phyloP scores from a whole-genome alignment of 164 flowering plant genomes.

The Vitis amurensis region DNA sequence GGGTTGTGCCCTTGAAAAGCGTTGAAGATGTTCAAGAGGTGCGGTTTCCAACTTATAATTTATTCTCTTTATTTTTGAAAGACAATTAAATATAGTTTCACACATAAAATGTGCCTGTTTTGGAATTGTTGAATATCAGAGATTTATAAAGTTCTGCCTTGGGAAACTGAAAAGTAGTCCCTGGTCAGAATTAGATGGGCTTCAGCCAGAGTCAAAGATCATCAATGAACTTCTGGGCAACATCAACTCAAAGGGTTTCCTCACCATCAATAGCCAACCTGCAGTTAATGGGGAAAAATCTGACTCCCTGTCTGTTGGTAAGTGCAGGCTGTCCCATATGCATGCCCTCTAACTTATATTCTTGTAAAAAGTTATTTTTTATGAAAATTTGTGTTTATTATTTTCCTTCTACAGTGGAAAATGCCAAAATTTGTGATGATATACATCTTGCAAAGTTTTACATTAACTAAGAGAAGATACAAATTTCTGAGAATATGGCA shows the following conservation, averaged over 20 bases:
- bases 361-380: no score
- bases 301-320: slow-evolving; percentile 85
- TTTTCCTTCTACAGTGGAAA: no score
- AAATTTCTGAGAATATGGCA: no score
- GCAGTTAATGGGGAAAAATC: slow-evolving; percentile 90
- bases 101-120: not conserved
- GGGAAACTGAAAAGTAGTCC: slow-evolving; percentile 84
- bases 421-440: no score
- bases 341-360: no score
- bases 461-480: no score
- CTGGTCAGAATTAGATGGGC: slow-evolving; percentile 95
- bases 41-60: not conserved
- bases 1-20: slow-evolving; percentile 76
- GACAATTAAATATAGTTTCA: no score
- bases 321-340: slow-evolving; percentile 16
- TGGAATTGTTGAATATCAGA: slow-evolving; percentile 37
- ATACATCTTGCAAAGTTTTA: no score
- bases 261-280: slow-evolving; percentile 97
- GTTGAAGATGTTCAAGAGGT: slow-evolving; percentile 85
- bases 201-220: slow-evolving; percentile 92
- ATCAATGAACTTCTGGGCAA: slow-evolving; percentile 71
- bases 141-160: slow-evolving; percentile 64
- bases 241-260: slow-evolving; percentile 82
- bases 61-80: not conserved
- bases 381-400: no score